These are phyloP conservation scores for Acephala macrosclerotiorum DNA, from an alignment of 2,329 filamentous ascomycete genomes.

Conservation along the genomic window DNA sequence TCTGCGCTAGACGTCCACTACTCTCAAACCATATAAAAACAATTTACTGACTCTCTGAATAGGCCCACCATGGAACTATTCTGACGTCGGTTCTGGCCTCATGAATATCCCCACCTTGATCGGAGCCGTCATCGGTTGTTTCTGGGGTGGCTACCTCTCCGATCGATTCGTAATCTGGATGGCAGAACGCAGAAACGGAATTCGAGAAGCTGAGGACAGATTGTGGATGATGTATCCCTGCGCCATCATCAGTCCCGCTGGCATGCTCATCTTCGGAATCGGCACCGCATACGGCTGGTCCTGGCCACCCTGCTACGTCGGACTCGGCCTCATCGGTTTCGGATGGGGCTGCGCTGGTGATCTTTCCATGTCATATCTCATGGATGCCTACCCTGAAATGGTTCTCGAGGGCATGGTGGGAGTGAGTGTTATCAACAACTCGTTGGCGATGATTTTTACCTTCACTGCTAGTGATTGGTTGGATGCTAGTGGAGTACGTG, in stretches of 20 bases:
- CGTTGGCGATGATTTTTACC: constrained; percentile 60
- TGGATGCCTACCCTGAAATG: constrained; percentile 63
- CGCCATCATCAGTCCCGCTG: constrained; percentile 45
- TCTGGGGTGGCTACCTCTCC: constrained; percentile 63
- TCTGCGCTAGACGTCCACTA: no score
- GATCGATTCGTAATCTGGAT: constrained; percentile 61
- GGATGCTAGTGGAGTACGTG: constrained; percentile 51
- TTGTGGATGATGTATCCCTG: constrained; percentile 45
- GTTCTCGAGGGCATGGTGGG: constrained; percentile 65
- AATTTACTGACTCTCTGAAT: neutral
- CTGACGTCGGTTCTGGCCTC: constrained; percentile 59
- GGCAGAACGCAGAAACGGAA: constrained; percentile 40
- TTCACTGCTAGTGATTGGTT: constrained; percentile 59
- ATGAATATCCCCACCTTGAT: constrained; percentile 65
- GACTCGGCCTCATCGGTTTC: constrained; percentile 64
- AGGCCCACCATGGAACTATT: constrained; percentile 59
- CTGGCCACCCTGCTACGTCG: constrained; percentile 62
- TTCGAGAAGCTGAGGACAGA: constrained; percentile 50
- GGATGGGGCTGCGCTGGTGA: constrained; percentile 66
- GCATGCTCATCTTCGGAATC: constrained; percentile 51
- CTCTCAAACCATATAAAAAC: neutral
- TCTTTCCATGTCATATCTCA: constrained; percentile 60
- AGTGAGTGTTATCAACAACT: constrained; percentile 64
- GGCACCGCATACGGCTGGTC: constrained; percentile 53
- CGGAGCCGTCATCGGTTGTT: constrained; percentile 61